Base-by-base conservation (phyloP, 768 basidiomycete species). In the Termitomyces sp. region DNA sequence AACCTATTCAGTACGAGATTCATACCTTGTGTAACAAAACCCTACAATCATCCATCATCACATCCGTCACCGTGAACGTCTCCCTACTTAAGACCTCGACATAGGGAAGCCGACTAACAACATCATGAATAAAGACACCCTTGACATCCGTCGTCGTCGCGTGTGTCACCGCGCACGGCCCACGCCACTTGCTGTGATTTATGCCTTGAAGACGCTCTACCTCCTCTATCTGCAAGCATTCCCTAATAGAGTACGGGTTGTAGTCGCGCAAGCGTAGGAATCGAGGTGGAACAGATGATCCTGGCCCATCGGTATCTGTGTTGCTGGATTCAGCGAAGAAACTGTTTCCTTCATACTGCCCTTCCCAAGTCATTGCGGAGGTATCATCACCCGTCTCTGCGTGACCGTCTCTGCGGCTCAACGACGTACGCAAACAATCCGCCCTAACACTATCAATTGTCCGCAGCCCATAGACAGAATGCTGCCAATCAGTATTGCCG, bases 41-140 rank as follows among this genome's bases (percentile, higher is more conserved):
- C 57, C 80, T 65, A 60, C 72, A 74, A 61, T 80, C 80, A 64
- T 82, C 82, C 75, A 82, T 79, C 81, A 82, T 82, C 51, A 79
- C 80, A 65, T 82, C 80, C 50, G 79, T 80, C 43, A 80, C 76
- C 60, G 78, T 74, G 59, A 76, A 80, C 20, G 65, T 69, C 53
- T 81, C 76, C 62, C 76, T 66, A 62, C 78, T 82, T 31, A 80
- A 67, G 22, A 78, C 71, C 67, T 83, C 80, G 46, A 76, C 75
- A 62, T 82, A 82, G 9, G 82, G 78, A 59, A 84, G 65, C 52
- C 67, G 74, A 61, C 76, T 79, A 46, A 74, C 71, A 56, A 82
- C 75, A 61, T 81, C 77, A 47, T 77, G 63, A 57, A 64, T 67
- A 61, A 82, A 83, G 31, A 80, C 78, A 0, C 75, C 77, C 12